Base-by-base conservation (phyloP, 2,329 filamentous ascomycete genomes). In the Thielaviopsis populi region DNA sequence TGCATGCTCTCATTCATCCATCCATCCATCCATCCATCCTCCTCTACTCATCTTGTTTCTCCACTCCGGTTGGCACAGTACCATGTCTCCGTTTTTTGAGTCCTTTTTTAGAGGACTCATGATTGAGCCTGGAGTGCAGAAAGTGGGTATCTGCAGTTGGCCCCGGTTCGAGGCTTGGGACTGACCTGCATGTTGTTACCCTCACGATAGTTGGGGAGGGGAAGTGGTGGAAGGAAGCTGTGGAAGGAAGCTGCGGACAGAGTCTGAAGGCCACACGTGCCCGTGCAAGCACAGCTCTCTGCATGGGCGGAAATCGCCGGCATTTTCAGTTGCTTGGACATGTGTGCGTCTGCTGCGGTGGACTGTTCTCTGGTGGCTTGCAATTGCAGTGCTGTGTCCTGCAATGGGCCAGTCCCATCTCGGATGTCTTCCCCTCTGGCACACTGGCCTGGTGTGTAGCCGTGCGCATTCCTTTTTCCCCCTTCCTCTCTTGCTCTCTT, bases 1-100 rank as follows among this genome's bases (percentile, higher is more conserved):
- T 46, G 42, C 42, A 46, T 46, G n/a, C n/a, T 46, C 6, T 46
- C 42, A 10, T 8, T 8, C 33, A 7, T 37, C 1, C 8, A 4
- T 8, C 33, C n/a, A n/a, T n/a, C n/a, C n/a, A n/a, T n/a, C n/a
- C 17, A n/a, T 7, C 48, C 22, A 22, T 53, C 48, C 24, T 10
- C 48, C 24, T 19, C 19, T 24, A 24, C 43, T 48, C 46, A 13
- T 50, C 43, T 10, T 27, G 1, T 30, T 56, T 56, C 50, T 33
- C 50, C 50, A 56, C 50, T 19, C 30, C 5, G 5, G 33, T 3
- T 56, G 27, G 50, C 15, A 56, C 30, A 30, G 50, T 33, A 27
- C 50, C 27, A 56, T 56, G 24, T 56, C 24, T 56, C 50, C 50
- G 50, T 56, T 56, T 54, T 54, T 56, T 56, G 50, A 56, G 50